Conservation (phyloP, 2,329 filamentous ascomycete genomes). For the Lachnellula willkommii region DNA sequence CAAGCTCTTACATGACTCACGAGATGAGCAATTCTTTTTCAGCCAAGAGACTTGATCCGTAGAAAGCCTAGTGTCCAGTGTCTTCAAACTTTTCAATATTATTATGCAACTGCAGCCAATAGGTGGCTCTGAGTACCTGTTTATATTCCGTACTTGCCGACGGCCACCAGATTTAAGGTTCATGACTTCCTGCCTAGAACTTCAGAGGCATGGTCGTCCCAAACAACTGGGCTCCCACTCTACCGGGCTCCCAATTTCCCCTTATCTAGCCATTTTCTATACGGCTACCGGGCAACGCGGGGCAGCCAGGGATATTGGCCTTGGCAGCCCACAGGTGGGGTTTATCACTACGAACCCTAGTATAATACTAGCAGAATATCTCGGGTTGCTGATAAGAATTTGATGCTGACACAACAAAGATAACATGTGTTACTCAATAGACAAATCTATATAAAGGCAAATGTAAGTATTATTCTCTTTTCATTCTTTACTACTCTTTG, state of each 20-base stretch:
- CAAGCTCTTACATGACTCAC: too few relatives aligned
- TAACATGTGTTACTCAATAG: not conserved
- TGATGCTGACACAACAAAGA: not conserved
- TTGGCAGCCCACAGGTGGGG: not conserved
- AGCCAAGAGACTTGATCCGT: too few relatives aligned
- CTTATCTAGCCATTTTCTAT: not conserved
- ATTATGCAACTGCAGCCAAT: too few relatives aligned
- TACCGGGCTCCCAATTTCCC: not conserved
- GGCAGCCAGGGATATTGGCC: not conserved
- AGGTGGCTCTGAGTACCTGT: too few relatives aligned
- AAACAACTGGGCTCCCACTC: not conserved
- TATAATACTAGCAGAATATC: not conserved
- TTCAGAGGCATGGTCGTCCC: not conserved
- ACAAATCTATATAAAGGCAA: not conserved
- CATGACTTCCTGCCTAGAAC: not conserved
- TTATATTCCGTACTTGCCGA: not conserved
- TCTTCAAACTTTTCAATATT: too few relatives aligned
- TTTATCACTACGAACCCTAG: not conserved
- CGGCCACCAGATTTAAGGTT: not conserved
- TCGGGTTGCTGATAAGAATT: not conserved
- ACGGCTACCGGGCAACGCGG: not conserved
- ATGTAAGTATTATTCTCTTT: not conserved
- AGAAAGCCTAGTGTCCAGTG: too few relatives aligned
- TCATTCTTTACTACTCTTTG: not conserved
- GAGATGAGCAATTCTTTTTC: too few relatives aligned